Percentiles rank a stretch among this genome's conserved stretches.
Conservation (phyloP, 2,329 filamentous ascomycete genomes). For the Colletotrichum sp. region DNA sequence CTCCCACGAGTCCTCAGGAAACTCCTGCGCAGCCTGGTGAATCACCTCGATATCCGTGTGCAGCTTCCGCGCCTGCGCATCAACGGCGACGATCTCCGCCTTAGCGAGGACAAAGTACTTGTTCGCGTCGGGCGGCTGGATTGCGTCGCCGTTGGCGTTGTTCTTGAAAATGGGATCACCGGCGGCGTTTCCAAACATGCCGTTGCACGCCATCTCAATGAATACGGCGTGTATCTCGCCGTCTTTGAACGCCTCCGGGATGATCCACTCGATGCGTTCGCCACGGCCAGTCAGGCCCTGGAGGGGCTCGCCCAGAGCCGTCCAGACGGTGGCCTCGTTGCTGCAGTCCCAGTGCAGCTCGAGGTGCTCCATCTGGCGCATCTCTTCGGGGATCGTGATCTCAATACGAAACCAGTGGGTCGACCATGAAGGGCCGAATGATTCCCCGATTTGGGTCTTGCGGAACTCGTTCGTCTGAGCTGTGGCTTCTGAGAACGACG, state of each 20-base stretch:
- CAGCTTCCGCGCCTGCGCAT: slow-evolving; percentile 63
- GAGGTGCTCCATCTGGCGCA: slow-evolving; percentile 60
- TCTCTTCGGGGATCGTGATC: slow-evolving; percentile 61
- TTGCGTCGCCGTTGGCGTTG: slow-evolving; percentile 59
- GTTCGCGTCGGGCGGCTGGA: slow-evolving; percentile 66
- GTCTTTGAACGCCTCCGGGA: slow-evolving; percentile 63
- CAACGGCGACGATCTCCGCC: slow-evolving; percentile 68
- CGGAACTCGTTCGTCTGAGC: slow-evolving; percentile 15
- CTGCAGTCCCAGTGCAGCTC: slow-evolving; percentile 76
- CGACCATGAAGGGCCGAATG: slow-evolving; percentile 73
- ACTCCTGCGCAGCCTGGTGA: slow-evolving; percentile 67
- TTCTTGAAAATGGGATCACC: slow-evolving; percentile 25
- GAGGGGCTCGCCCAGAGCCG: slow-evolving; percentile 63
- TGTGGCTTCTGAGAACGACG: slow-evolving; percentile 20
- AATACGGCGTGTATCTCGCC: slow-evolving; percentile 69
- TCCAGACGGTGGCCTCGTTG: slow-evolving; percentile 71
- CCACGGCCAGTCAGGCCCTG: slow-evolving; percentile 70
- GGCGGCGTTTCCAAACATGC: slow-evolving; percentile 63
- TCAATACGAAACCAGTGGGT: slow-evolving; percentile 73
- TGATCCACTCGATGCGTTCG: slow-evolving; percentile 68
- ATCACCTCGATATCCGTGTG: slow-evolving; percentile 73
- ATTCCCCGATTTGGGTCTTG: slow-evolving; percentile 55
- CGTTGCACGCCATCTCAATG: slow-evolving; percentile 74
- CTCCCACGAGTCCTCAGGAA: slow-evolving; percentile 67
- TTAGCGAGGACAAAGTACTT: slow-evolving; percentile 60